Evolutionary conservation across 768 basidiomycete species (phyloP).

Genomic region (Clitopilus passeckerianus): DNA sequence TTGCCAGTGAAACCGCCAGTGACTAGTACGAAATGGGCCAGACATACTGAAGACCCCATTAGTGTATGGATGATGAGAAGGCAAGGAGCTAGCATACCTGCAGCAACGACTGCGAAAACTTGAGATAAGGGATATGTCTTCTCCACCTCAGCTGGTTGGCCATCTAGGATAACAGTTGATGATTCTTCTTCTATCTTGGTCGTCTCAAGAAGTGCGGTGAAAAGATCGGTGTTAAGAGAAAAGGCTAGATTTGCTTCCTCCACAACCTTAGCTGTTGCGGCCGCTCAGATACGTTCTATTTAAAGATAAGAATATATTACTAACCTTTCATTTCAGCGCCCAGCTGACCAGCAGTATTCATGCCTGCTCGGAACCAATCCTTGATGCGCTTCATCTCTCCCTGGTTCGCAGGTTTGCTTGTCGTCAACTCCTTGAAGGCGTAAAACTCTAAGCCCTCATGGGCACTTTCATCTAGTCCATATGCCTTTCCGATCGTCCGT

Average conservation of each 20-base stretch:
- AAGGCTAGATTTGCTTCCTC: slow-evolving; percentile 48
- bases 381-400: slow-evolving; percentile 72
- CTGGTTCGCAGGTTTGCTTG: slow-evolving; percentile 37
- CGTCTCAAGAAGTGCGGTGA: slow-evolving; percentile 26
- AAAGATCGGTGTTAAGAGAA: slow-evolving; percentile 40
- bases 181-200: slow-evolving; percentile 13
- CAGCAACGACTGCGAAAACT: slow-evolving; percentile 28
- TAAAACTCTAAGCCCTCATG: slow-evolving; percentile 64
- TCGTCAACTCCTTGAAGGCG: slow-evolving; percentile 54
- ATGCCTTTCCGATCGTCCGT: slow-evolving; percentile 59
- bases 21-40: slow-evolving; percentile 45
- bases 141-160: slow-evolving; percentile 6
- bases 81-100: slow-evolving; percentile 20
- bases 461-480: slow-evolving; percentile 47
- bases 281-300: not conserved
- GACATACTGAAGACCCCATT: slow-evolving; percentile 27
- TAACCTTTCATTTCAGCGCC: slow-evolving; percentile 37
- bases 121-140: slow-evolving; percentile 26
- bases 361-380: slow-evolving; percentile 59
- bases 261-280: slow-evolving; percentile 32
- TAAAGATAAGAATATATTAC: not conserved
- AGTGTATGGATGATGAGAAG: not conserved
- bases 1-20: slow-evolving; percentile 42
- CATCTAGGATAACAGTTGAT: slow-evolving; percentile 4
- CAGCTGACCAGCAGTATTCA: slow-evolving; percentile 44